Conservation (phyloP, 2,329 filamentous ascomycete species). For the Fusarium udum region DNA sequence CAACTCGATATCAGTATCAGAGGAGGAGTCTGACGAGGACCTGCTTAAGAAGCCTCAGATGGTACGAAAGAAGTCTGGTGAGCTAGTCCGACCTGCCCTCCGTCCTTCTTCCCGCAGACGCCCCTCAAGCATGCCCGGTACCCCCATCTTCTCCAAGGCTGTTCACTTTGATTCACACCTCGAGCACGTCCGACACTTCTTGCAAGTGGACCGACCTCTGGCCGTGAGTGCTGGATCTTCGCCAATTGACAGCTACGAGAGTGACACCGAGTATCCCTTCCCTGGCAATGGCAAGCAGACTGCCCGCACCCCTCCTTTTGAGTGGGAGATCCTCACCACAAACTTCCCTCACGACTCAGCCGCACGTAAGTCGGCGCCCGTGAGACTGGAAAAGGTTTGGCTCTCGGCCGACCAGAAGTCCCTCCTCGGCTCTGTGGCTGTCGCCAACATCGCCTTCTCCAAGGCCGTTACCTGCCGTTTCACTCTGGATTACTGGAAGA, state of each 20-base stretch:
- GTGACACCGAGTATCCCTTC: slow-evolving; percentile 91
- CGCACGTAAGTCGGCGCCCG: slow-evolving; percentile 70
- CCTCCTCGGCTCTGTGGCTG: slow-evolving; percentile 82
- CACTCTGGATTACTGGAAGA: slow-evolving; percentile 98
- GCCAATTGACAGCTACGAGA: slow-evolving; percentile 87
- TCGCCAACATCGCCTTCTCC: slow-evolving; percentile 88
- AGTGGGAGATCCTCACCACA: slow-evolving; percentile 87
- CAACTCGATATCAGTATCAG: slow-evolving; percentile 62
- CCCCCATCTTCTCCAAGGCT: slow-evolving; percentile 92
- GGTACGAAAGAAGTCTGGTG: slow-evolving; percentile 97
- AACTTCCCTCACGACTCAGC: slow-evolving; percentile 75
- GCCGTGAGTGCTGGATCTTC: slow-evolving; percentile 95
- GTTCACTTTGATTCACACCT: slow-evolving; percentile 99
- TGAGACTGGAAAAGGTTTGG: slow-evolving; percentile 87
- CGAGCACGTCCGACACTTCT: slow-evolving; percentile 94
- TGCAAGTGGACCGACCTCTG: slow-evolving; percentile 92
- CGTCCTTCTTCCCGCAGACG: slow-evolving; percentile 80
- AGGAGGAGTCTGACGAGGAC: slow-evolving; percentile 72
- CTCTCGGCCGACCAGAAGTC: slow-evolving; percentile 88
- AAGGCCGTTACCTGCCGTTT: slow-evolving; percentile 93
- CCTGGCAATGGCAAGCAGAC: slow-evolving; percentile 55
- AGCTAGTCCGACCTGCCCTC: slow-evolving; percentile 91
- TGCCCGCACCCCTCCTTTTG: slow-evolving; percentile 64
- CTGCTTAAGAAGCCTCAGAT: slow-evolving; percentile 80
- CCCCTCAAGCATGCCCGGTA: slow-evolving; percentile 96